phyloP scores from a whole-genome alignment of 1,284 basidiomycete species.

The Porodaedalea pini region DNA sequence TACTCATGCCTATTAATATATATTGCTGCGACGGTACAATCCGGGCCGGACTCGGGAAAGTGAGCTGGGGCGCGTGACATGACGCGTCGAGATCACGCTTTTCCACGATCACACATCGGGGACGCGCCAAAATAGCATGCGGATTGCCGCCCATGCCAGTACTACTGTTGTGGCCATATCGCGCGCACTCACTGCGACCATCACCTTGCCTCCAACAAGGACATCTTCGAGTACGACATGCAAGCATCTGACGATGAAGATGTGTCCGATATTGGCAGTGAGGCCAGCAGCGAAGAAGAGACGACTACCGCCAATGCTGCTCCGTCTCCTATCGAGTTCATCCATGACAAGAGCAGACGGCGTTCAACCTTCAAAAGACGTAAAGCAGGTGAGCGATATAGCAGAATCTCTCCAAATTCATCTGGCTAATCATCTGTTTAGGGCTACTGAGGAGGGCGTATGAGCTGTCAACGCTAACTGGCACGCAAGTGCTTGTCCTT shows the following conservation, averaged over 20 bases:
- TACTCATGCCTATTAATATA: too few species aligned
- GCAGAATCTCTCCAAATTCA: conserved; percentile 30
- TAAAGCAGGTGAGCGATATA: conserved; percentile 79
- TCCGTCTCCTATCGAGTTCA: conserved; percentile 80
- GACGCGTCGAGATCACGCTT: too few species aligned
- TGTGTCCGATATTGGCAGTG: not conserved
- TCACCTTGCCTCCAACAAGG: too few species aligned
- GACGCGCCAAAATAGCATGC: too few species aligned
- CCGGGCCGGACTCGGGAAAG: too few species aligned
- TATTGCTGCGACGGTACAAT: too few species aligned
- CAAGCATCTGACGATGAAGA: not conserved
- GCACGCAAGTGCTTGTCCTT: conserved; percentile 93
- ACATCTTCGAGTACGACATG: too few species aligned
- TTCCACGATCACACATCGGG: too few species aligned
- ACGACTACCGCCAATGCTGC: not conserved
- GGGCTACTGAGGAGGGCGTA: conserved; percentile 99
- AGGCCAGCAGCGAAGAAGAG: not conserved
- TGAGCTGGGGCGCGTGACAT: too few species aligned
- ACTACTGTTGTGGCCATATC: too few species aligned
- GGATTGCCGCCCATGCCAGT: too few species aligned
- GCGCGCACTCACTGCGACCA: too few species aligned
- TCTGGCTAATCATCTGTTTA: conserved; percentile 31
- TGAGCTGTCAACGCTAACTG: conserved; percentile 97
- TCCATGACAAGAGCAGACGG: conserved; percentile 96
- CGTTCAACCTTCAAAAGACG: conserved; percentile 99